A percentile compares a stretch with the other conserved stretches of the same genome.
These are phyloP conservation scores for Fusarium equiseti DNA, from an alignment of 2,329 filamentous ascomycete genomes.

Conservation along the genomic window DNA sequence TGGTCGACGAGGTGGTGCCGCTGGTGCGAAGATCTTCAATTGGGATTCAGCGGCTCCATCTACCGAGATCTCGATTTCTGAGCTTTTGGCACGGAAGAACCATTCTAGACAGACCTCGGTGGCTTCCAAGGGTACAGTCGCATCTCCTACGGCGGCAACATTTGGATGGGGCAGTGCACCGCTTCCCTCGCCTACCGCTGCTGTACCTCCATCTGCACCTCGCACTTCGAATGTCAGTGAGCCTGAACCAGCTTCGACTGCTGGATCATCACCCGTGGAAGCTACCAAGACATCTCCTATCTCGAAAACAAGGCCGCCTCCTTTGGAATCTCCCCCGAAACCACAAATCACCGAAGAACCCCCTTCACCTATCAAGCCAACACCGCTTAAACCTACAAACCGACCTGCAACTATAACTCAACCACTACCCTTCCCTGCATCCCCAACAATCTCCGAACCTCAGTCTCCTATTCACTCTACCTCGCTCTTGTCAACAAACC, in stretches of 20 bases:
- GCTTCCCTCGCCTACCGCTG: slow-evolving; percentile 31
- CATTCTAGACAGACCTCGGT: slow-evolving; percentile 45
- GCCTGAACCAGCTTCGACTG: slow-evolving; percentile 17
- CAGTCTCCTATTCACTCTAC: slow-evolving; percentile 25
- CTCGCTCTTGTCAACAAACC: slow-evolving; percentile 20
- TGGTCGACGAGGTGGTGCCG: slow-evolving; percentile 54
- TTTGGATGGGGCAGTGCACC: slow-evolving; percentile 51
- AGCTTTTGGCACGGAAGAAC: slow-evolving; percentile 50
- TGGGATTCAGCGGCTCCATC: slow-evolving; percentile 68
- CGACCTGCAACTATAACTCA: slow-evolving; percentile 38
- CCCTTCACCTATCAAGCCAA: slow-evolving; percentile 31
- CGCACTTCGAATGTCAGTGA: slow-evolving; percentile 27
- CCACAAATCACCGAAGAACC: slow-evolving; percentile 24
- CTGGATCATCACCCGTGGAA: slow-evolving; percentile 23
- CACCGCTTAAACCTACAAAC: slow-evolving; percentile 32
- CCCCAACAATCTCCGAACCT: slow-evolving; percentile 26
- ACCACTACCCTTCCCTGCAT: slow-evolving; percentile 31
- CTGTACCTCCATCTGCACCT: slow-evolving; percentile 30
- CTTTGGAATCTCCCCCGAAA: slow-evolving; percentile 7
- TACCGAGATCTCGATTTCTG: slow-evolving; percentile 62
- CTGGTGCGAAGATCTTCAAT: slow-evolving; percentile 67
- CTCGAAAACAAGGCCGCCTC: background rate
- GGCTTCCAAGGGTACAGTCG: slow-evolving; percentile 36
- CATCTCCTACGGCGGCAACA: slow-evolving; percentile 46
- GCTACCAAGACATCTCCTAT: slow-evolving; percentile 20